These are phyloP conservation scores for Casuarina equisetifolia DNA, from an alignment of 306 rosid species.

Conservation along the genomic window DNA sequence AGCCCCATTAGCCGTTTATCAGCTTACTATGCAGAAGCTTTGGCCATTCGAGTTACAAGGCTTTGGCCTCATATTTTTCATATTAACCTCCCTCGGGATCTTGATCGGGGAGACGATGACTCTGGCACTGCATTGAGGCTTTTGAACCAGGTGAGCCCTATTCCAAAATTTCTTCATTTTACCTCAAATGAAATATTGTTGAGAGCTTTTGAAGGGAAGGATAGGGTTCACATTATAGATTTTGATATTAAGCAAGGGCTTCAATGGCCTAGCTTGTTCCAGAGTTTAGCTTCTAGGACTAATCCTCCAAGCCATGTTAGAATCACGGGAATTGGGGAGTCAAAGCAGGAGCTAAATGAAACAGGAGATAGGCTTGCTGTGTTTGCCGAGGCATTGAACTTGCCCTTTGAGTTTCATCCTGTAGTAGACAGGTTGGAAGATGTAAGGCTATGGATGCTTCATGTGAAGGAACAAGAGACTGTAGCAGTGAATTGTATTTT, in stretches of 20 bases:
- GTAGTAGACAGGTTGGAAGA: slow-evolving; percentile 97
- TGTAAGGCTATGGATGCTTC: slow-evolving; percentile 99
- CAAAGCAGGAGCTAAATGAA: slow-evolving; percentile 86
- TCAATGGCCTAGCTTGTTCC: slow-evolving; percentile 96
- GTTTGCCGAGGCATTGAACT: slow-evolving; percentile 73
- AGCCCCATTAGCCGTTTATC: slow-evolving; percentile 61
- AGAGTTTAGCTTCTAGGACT: slow-evolving; percentile 75
- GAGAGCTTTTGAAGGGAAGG: slow-evolving; percentile 95
- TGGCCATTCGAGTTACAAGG: slow-evolving; percentile 75
- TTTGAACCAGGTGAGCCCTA: slow-evolving; percentile 78
- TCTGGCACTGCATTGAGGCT: slow-evolving; percentile 64
- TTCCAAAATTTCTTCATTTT: slow-evolving; percentile 88
- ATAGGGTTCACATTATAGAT: slow-evolving; percentile 92
- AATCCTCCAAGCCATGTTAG: slow-evolving; percentile 89
- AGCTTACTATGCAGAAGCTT: slow-evolving; percentile 85
- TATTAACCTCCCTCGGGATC: slow-evolving; percentile 68
- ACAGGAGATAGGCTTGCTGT: slow-evolving; percentile 91
- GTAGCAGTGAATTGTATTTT: slow-evolving; percentile 78
- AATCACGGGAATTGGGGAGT: slow-evolving; percentile 90
- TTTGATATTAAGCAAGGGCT: slow-evolving; percentile 92
- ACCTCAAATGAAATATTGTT: slow-evolving; percentile 84
- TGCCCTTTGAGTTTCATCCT: slow-evolving; percentile 89
- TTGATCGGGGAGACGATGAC: slow-evolving; percentile 77
- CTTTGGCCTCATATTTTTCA: slow-evolving; percentile 91
- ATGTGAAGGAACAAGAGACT: slow-evolving; percentile 85